Conservation (phyloP, 78 protist genomes). For the Dictyostelium purpureum region DNA sequence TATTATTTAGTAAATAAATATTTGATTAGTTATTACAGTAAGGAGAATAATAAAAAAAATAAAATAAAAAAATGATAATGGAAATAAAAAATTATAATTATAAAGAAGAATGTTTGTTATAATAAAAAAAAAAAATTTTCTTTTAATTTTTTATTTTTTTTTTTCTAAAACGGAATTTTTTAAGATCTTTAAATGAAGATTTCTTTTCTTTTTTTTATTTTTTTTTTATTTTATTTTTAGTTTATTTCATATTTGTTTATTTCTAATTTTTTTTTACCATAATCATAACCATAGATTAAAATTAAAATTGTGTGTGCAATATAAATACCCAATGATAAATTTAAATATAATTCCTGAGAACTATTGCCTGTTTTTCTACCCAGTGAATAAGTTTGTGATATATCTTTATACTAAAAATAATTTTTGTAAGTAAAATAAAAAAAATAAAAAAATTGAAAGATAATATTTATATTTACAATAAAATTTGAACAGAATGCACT, state of each 20-base stretch:
- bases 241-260: slow-evolving; percentile 13
- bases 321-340: slow-evolving; percentile 16
- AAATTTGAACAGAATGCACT: slow-evolving; percentile 66
- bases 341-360: slow-evolving; percentile 26
- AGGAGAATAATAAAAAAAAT: too few relatives aligned
- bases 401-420: slow-evolving; percentile 73
- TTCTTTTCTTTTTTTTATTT: background rate
- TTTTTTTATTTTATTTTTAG: background rate
- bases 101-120: background rate
- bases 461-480: slow-evolving; percentile 21
- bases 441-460: background rate
- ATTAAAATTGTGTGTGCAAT: slow-evolving; percentile 44
- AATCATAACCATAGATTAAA: slow-evolving; percentile 60
- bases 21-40: too few relatives aligned
- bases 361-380: slow-evolving; percentile 43
- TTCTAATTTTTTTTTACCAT: slow-evolving; percentile 19
- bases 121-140: background rate
- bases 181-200: too few relatives aligned
- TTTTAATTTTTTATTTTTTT: background rate
- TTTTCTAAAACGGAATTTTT: too few relatives aligned
- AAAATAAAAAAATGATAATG: background rate
- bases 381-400: background rate
- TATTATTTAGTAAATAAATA: too few relatives aligned
- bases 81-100: too few relatives aligned
- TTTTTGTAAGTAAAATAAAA: background rate